phyloP scores from a whole-genome alignment of 352 stramenopile genomes.

The Globisporangium cederbergense region DNA sequence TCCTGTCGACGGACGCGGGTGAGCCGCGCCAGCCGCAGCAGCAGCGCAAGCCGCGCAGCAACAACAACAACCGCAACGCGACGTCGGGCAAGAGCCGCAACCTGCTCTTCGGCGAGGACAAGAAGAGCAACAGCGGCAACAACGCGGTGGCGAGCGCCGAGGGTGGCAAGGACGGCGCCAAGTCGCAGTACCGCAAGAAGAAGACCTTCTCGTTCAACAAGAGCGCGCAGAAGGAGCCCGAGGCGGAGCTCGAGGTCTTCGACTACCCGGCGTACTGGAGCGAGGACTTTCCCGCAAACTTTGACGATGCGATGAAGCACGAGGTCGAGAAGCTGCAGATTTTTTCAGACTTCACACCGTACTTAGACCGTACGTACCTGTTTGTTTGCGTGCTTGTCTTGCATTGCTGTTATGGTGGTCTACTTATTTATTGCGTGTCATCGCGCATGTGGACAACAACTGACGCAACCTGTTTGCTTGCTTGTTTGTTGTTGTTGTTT shows the following conservation, averaged over 20 bases:
- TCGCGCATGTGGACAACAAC: neutral
- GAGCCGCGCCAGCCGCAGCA: conserved; percentile 23
- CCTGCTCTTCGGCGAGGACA: conserved; percentile 29
- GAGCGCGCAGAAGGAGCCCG: conserved; percentile 26
- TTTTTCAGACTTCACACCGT: conserved; percentile 72
- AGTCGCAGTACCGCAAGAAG: conserved; percentile 40
- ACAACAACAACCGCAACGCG: conserved; percentile 13
- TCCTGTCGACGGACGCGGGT: conserved; percentile 14
- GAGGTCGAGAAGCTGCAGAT: conserved; percentile 85
- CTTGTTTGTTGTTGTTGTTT: neutral
- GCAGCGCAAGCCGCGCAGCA: conserved; percentile 20
- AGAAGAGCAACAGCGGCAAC: conserved; percentile 9
- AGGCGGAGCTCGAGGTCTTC: conserved; percentile 57
- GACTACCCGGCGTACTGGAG: conserved; percentile 73
- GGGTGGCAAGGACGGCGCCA: conserved; percentile 3
- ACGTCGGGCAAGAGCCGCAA: conserved; percentile 25
- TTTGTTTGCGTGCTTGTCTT: neutral
- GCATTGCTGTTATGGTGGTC: neutral
- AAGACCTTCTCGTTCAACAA: conserved; percentile 69
- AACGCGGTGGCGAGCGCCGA: conserved; percentile 17
- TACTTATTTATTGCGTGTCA: neutral
- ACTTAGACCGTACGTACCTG: conserved; percentile 49
- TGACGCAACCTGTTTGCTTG: neutral
- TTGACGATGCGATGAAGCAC: conserved; percentile 83
- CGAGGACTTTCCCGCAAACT: conserved; percentile 64